Base-by-base conservation (phyloP, 2,329 filamentous ascomycete genomes). In the Ophiostoma ulmi region DNA sequence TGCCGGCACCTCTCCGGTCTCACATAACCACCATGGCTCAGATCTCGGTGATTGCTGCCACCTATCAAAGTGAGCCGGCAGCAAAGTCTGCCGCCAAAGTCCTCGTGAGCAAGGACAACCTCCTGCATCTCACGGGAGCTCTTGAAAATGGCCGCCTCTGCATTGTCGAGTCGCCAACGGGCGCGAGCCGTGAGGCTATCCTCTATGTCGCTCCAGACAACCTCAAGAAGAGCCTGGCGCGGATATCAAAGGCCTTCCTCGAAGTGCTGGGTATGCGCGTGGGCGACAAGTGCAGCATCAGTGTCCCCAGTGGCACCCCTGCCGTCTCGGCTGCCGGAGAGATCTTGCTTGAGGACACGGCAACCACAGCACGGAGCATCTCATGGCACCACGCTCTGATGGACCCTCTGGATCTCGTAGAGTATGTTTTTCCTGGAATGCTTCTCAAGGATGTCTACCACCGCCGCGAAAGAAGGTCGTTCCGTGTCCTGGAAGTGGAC, bases 181-280 rank as follows among this genome's bases (percentile, higher is more conserved):
- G 61, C 64, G 41, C 55, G 11, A 31, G 41, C 26, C 73, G 75
- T 17, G 69, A 75, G 68, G 75, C 73, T 6, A 26, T 58, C 1
- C 70, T 76, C 11, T 74, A 69, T 55, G 68, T 48, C 1, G 58
- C 72, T 1, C 72, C 71, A 0, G 71, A 74, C n/a, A 55, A 68
- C 5, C 70, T 74, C 22, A 77, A 77, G 68, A 76, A 75, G 74
- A 75, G 73, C 22, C 72, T 77, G 14, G 77, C 75, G 55, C 72
- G 94, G 82, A 87, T 92, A 81, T 89, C 91, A 31, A 89, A 91
- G 73, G 83, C 87, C 6, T 87, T 96, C 70, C 90, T 91, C 73
- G 89, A 91, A 48, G 85, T 87, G 7, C 91, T 91, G 74, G 87
- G 87, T 0, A 86, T 97, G 75, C 90, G 90, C 72, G 82, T 95